Base-by-base conservation (phyloP, 371 early-diverging fungal genomes). In the Lichtheimia ornata region DNA sequence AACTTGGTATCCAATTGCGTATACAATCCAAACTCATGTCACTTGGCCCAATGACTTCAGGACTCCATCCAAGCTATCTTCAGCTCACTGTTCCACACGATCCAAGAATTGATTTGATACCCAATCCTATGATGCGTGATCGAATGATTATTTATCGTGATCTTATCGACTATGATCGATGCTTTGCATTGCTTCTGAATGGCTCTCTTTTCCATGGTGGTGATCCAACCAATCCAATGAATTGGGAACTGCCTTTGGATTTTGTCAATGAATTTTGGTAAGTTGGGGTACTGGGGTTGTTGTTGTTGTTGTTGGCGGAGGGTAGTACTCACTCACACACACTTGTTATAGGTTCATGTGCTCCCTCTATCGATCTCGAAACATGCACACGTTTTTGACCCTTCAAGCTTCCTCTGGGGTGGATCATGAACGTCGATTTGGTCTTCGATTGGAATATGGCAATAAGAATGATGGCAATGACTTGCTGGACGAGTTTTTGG, bases 131-230 rank as follows among this genome's bases (percentile, higher is more conserved):
- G 18, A 72, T 82, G 57, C 72, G 82, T 17, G 82, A 79, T 20
- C 76, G 78, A 59, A 77, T 82, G 82, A 82, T 82, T 63, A 27
- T 82, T 13, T 80, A 77, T 45, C 72, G 80, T 52, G 64, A 72
- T 47, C 58, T 68, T 12, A 77, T 71, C 54, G 73, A 82, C 50
- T 70, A 79, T 50, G 82, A 82, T n/a, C 74, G 70, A 9, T 76
- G 79, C 27, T 75, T 77, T 58, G 64, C 70, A n/a, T 43, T 76
- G 15, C 54, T 82, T 52, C 52, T 82, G 15, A 65, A 56, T 12
- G 73, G 73, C 17, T 70, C 82, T 2, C 69, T 65, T 11, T 79
- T 72, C 24, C 76, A 77, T 20, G 73, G 73, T 20, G 80, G 80
- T 45, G 78, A 77, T 42, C 82, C 82, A 25, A 63, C 80, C 22